Base-by-base conservation (phyloP, 2,329 filamentous ascomycete species). In the Endocalyx cinctus region DNA sequence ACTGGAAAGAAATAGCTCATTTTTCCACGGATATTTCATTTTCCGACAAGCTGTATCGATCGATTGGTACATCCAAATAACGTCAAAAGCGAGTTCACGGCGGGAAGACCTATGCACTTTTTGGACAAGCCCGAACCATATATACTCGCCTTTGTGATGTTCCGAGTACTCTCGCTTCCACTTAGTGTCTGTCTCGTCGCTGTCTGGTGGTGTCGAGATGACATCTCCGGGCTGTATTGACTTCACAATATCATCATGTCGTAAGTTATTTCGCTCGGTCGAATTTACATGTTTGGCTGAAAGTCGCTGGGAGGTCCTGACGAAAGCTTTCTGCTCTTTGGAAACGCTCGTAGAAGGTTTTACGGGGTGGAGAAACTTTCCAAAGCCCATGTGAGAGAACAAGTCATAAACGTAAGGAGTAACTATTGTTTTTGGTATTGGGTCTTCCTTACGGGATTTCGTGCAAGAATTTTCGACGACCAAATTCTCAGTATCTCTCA, bases 1-100 rank as follows among this genome's bases (percentile, higher is more conserved):
- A 31, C 87, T 76, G 0, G 80, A 86, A 0, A 90, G 58, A 41
- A 92, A 92, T 0, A 92, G 57, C 55, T 94, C 86, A 32, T 88
- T 84, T 0, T 60, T 41, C 56, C 77, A 80, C 0, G 82, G 81
- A 45, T 90, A 94, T 8, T 69, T 70, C 58, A 81, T 79, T 5
- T 72, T 60, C 0, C 70, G 74, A 27, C 87, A 84, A 0, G 81
- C 73, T 0, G 87, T 92, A 34, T 92, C 81, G 0, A 67, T 64
- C 0, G 85, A 74, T 3, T 74, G 67, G 45, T 89, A 90, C 0
- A 92, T 63, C 85, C 85, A 92, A 1, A 84, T 67, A 0, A 88
- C 73, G 34, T 81, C 70, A 10, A 88, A 75, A 2, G 62, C 60
- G 0, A 54, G 58, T 12, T 41, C 43, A 0, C 67, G 64, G 10